Evolutionary conservation across 2,329 filamentous ascomycete genomes (phyloP), one percentile per base, ranked within the genome.

Genomic region (Dactylellina cionopaga): DNA sequence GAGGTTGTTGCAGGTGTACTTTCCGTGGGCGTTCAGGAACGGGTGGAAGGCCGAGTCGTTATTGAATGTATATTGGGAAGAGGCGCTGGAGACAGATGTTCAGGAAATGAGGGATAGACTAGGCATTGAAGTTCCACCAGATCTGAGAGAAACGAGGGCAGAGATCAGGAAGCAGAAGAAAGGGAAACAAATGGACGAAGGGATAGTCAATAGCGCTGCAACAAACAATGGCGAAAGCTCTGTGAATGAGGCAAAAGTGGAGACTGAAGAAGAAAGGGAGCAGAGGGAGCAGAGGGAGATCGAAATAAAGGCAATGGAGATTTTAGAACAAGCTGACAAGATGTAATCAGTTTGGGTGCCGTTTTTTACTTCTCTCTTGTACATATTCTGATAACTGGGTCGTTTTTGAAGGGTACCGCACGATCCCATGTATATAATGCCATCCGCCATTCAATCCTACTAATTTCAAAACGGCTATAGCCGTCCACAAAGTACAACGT

Each of bases 51-150:
- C 88, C 49, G 87, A 90, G 77, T 91, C 96, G 78, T 84, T 98
- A 31, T 93, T 99, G 76, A 97, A 97, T 80, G 89, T 99, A 1
- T 99, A 96, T 79, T 99, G 95, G 95, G 95, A 99, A 81, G 92
- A 98, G 83, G 87, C 94, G 82, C 81, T 99, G 76, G 89, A 93
- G 82, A 91, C 88, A 65, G 89, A 96, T 80, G 91, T 96, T 24
- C 85, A 87, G 55, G 90, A 89, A 75, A 79, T 99, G 79, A 86
- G 95, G 75, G 80, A 78, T 3, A 85, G 92, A 79, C 79, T 99
- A 77, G 89, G 91, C 1, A 92, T 99, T 60, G 92, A 98, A 83
- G 88, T 87, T 79, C 95, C 95, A 33, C 92, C 93, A 5, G 92
- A 98, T 94, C 51, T 77, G 56, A 85, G 95, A 76, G 90, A 86